Conservation (phyloP, 2,329 filamentous ascomycete genomes). For the Cadophora malorum region DNA sequence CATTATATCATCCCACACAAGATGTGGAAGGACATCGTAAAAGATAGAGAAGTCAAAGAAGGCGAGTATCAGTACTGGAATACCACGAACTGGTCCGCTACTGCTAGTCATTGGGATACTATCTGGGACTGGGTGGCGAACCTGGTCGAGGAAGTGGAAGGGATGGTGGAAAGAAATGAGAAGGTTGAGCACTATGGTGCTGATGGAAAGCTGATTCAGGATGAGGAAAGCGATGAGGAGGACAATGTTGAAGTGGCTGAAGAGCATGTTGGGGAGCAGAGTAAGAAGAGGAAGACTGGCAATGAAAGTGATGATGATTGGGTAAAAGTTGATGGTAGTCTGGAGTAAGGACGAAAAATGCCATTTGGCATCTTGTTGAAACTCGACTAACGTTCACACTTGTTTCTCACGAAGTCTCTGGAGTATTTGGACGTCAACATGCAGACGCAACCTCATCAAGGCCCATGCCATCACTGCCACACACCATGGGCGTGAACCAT, state of each 20-base stretch:
- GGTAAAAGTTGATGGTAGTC: background rate
- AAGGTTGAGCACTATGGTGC: conserved; percentile 7
- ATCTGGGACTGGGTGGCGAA: conserved; percentile 24
- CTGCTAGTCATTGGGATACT: conserved; percentile 14
- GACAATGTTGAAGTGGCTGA: background rate
- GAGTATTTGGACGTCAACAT: background rate
- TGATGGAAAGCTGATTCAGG: background rate
- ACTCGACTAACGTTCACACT: background rate
- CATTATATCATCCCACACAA: conserved; percentile 23
- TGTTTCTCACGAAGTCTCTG: background rate
- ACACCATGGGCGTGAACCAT: background rate
- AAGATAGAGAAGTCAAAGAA: conserved; percentile 14
- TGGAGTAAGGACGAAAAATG: no score
- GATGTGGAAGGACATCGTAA: conserved; percentile 20
- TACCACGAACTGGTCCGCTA: conserved; percentile 11
- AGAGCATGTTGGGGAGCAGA: background rate
- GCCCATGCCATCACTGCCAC: background rate
- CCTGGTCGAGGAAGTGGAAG: conserved; percentile 27
- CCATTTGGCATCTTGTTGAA: background rate
- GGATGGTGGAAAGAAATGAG: conserved; percentile 15
- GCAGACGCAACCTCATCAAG: background rate
- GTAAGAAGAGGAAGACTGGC: background rate
- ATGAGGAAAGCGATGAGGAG: conserved; percentile 4
- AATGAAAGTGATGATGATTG: background rate
- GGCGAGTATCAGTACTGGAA: conserved; percentile 27